These are phyloP conservation scores for Tetracladium setigerum DNA, from an alignment of 495 filamentous ascomycete species.

Conservation along the genomic window DNA sequence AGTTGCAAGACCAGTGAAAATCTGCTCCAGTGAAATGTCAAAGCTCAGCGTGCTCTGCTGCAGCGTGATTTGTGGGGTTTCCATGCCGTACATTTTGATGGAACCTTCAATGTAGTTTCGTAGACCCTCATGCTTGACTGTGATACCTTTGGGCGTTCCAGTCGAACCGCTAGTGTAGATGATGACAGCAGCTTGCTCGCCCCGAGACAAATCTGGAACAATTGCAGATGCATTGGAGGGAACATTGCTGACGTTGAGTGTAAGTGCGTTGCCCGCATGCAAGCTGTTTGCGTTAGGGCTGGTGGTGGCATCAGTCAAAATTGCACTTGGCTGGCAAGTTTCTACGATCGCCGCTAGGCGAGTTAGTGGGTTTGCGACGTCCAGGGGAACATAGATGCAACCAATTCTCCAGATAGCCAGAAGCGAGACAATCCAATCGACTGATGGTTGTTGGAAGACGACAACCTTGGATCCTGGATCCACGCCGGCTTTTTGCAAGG, in stretches of 20 bases:
- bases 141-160: slow-evolving; percentile 85
- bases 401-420: slow-evolving; percentile 45
- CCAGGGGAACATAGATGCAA: slow-evolving; percentile 44
- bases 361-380: slow-evolving; percentile 25
- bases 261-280: too few species aligned
- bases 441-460: slow-evolving; percentile 27
- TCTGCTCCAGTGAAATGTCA: slow-evolving; percentile 6
- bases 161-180: slow-evolving; percentile 97
- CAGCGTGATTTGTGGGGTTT: neutral
- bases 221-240: neutral
- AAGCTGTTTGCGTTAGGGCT: too few species aligned
- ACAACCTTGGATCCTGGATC: slow-evolving; percentile 12
- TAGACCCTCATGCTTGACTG: slow-evolving; percentile 65
- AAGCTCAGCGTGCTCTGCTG: slow-evolving; percentile 12
- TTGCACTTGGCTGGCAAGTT: slow-evolving; percentile 1
- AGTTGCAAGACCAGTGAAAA: slow-evolving; percentile 6
- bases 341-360: slow-evolving; percentile 14
- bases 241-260: too few species aligned
- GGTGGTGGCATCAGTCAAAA: slow-evolving; percentile 1
- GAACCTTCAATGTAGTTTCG: slow-evolving; percentile 25
- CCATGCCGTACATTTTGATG: neutral
- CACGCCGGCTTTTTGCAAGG: neutral
- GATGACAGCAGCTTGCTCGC: slow-evolving; percentile 36
- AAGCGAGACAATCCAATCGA: slow-evolving; percentile 41
- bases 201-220: neutral